Conservation (phyloP, 176 grass and related monocot genomes). For the Tuctoria greenei region DNA sequence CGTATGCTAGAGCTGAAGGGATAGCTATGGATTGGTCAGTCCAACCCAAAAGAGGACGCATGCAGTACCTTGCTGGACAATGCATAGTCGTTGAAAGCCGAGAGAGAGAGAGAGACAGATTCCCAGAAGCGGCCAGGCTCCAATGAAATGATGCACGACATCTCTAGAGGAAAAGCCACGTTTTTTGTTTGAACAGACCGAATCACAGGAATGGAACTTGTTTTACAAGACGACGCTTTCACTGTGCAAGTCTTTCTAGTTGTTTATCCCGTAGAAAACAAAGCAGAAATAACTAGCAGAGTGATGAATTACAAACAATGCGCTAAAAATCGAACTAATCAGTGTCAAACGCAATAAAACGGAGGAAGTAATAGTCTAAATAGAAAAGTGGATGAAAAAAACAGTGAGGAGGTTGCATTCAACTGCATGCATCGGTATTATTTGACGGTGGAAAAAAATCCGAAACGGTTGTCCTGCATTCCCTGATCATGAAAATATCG, state of each 20-base stretch:
- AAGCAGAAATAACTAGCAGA: not conserved
- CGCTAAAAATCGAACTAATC: too few relatives aligned
- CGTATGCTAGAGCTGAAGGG: conserved; percentile 19
- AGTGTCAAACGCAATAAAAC: too few relatives aligned
- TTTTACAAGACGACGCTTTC: not conserved
- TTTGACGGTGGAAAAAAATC: not conserved
- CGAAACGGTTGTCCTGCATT: conserved; percentile 20
- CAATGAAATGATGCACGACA: conserved; percentile 20
- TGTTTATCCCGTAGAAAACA: not conserved
- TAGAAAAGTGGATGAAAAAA: not conserved
- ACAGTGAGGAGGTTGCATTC: not conserved
- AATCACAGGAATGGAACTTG: conserved; percentile 5
- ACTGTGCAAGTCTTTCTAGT: not conserved
- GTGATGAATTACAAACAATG: not conserved
- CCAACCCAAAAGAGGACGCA: not conserved
- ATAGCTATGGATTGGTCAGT: not conserved
- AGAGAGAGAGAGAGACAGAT: not conserved
- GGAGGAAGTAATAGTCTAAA: not conserved
- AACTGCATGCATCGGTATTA: conserved; percentile 35
- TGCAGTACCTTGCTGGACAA: not conserved
- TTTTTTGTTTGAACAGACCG: not conserved
- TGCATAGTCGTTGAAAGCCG: not conserved
- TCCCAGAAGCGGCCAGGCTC: conserved; percentile 14
- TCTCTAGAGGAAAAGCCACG: conserved; percentile 10
- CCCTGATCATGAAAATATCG: conserved; percentile 14